These are phyloP conservation scores for Backusella mclennaniae DNA, from an alignment of 192 early-diverging fungal genomes.

Conservation along the genomic window DNA sequence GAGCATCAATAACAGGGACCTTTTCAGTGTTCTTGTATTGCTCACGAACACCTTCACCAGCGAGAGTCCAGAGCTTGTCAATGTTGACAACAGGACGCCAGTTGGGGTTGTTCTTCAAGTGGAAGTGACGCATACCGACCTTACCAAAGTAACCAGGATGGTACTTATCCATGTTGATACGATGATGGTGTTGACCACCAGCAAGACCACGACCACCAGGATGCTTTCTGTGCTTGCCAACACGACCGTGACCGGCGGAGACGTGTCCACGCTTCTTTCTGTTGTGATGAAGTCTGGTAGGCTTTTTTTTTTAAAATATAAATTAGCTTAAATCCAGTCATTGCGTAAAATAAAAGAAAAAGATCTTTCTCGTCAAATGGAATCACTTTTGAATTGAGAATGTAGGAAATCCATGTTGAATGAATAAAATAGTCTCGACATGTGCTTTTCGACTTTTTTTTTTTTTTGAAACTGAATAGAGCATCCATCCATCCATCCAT, in stretches of 20 bases:
- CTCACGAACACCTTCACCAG: conserved; percentile 79
- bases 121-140: conserved; percentile 99
- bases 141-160: conserved; percentile 99
- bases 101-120: conserved; percentile 88
- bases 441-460: neutral
- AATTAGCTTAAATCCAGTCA: neutral
- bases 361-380: neutral
- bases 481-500: conserved; percentile 18
- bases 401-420: neutral
- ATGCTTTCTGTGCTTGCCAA: conserved; percentile 99
- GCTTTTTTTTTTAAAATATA: conserved; percentile 41
- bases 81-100: conserved; percentile 90
- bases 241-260: conserved; percentile 99
- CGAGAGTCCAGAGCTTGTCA: conserved; percentile 92
- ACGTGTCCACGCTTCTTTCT: conserved; percentile 99
- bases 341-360: neutral
- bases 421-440: neutral
- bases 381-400: neutral
- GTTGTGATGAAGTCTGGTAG: conserved; percentile 84
- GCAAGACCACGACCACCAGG: conserved; percentile 99
- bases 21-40: conserved; percentile 84
- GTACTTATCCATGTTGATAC: conserved; percentile 99
- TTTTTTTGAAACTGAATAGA: conserved; percentile 2
- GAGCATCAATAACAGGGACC: conserved; percentile 91
- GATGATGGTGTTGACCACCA: conserved; percentile 99